Evolutionary conservation across 345 rosid genomes (phyloP), one percentile per base, ranked within the genome.

Genomic region (Heritiera littoralis): DNA sequence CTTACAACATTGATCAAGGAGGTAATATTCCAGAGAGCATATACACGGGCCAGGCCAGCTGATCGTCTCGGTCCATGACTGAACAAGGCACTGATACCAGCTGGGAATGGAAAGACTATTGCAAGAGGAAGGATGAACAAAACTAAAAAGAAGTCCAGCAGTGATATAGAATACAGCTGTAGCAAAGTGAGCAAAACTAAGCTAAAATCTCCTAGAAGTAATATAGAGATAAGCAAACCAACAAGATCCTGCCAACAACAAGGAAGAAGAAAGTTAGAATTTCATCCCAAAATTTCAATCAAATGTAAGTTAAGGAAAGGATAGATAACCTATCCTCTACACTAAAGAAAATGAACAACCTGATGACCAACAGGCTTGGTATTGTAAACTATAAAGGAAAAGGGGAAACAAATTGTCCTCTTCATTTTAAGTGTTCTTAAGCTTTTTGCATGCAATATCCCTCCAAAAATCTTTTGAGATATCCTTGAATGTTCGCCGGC

Each of bases 321-420:
- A 35, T 35, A 35, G 38, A 35, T 35, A 35, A 35, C 38, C 38
- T 35, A 35, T 35, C 3, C 3, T 35, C 38, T 35, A 35, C 3
- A 35, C 3, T 40, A 32, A 60, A 69, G 63, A 35, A 85, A 49
- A 69, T 51, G 14, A 72, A 83, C 59, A 88, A 94, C 97, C 97
- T 93, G 98, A 86, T 93, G 98, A 69, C 98, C 95, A 81, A 90
- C 83, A 66, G 98, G 98, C 81, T 90, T 93, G 72, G 94, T 85
- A 85, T 90, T 93, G 75, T 82, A 85, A 72, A 92, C 84, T 28
- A 94, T 28, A 80, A 89, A 88, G 75, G 97, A 88, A 52, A 88
- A 73, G 75, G 92, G 94, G 70, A 80, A 88, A 77, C 86, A 82
- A 48, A 92, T 80, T 51, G 86, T 76, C 80, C 82, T 87, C 82